Evolutionary conservation across 2,329 filamentous ascomycete species (phyloP).

Genomic region (Paecilomyces niveus): DNA sequence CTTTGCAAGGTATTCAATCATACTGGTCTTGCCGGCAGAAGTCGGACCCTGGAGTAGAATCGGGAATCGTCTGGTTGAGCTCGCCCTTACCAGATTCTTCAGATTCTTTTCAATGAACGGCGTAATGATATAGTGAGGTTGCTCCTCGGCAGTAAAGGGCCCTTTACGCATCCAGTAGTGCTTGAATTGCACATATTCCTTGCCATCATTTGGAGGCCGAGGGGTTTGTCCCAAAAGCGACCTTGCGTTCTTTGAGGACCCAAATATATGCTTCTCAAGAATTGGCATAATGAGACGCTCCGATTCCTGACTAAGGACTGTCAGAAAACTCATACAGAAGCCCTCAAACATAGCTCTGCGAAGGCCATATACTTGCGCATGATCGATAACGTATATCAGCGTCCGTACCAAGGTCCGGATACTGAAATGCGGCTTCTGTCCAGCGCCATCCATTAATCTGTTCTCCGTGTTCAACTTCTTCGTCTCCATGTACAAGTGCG

Average conservation of each 20-base stretch:
- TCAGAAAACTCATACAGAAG: conserved; percentile 96
- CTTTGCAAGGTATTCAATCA: conserved; percentile 98
- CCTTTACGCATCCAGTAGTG: conserved; percentile 91
- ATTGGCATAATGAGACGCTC: conserved; percentile 71
- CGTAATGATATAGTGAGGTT: conserved; percentile 91
- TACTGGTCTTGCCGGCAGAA: conserved; percentile 95
- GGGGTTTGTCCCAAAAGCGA: conserved; percentile 73
- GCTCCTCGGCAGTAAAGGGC: conserved; percentile 56
- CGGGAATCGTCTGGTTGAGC: conserved; percentile 84
- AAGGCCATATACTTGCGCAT: conserved; percentile 75
- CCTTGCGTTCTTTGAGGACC: conserved; percentile 59
- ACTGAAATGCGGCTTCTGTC: conserved; percentile 95
- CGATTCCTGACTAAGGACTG: conserved; percentile 74
- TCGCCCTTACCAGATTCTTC: conserved; percentile 86
- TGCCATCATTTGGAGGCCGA: conserved; percentile 67
- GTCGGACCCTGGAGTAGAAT: conserved; percentile 95
- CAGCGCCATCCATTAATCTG: conserved; percentile 84
- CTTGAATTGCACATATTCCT: conserved; percentile 72
- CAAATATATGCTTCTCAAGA: conserved; percentile 73
- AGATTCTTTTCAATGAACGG: conserved; percentile 92
- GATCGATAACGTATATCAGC: conserved; percentile 78
- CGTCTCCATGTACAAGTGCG: conserved; percentile 79
- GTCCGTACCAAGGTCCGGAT: conserved; percentile 87
- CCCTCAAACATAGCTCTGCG: conserved; percentile 86
- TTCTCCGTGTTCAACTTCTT: conserved; percentile 76